phyloP scores from a whole-genome alignment of 2,329 filamentous ascomycete species.

The Pseudogymnoascus sp. region DNA sequence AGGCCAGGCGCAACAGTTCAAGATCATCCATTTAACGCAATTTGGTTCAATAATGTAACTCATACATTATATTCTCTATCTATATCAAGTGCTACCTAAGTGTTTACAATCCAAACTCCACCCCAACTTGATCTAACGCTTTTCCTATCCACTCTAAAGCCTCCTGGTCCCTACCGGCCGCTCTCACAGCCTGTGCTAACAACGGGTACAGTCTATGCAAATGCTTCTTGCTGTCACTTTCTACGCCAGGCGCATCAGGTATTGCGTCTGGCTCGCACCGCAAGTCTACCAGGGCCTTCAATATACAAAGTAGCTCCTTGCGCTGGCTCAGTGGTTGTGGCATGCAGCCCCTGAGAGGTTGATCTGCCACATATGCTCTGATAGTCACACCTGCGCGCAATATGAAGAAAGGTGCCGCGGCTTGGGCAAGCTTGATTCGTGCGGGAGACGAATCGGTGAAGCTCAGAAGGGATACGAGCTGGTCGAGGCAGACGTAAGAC shows the following conservation, averaged over 20 bases:
- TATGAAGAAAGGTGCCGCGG: constrained; percentile 73
- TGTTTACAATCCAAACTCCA: constrained; percentile 38
- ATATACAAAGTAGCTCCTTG: constrained; percentile 66
- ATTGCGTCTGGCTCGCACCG: constrained; percentile 65
- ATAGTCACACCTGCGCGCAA: constrained; percentile 73
- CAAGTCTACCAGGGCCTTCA: constrained; percentile 60
- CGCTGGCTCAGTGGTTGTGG: constrained; percentile 78
- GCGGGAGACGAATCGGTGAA: constrained; percentile 36
- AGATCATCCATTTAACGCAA: not conserved
- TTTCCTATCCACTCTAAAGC: constrained; percentile 50
- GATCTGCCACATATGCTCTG: constrained; percentile 82
- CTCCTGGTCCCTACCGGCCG: constrained; percentile 55
- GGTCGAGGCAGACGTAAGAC: constrained; percentile 72
- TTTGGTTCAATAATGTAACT: not conserved
- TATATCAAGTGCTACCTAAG: not conserved
- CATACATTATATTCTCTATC: not conserved
- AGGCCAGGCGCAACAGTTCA: not conserved
- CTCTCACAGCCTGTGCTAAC: constrained; percentile 55
- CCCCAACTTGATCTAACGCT: constrained; percentile 56
- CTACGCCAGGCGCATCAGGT: constrained; percentile 45
- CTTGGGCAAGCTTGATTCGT: constrained; percentile 53
- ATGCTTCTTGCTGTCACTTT: constrained; percentile 61
- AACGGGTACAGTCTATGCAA: constrained; percentile 75
- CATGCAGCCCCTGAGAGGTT: constrained; percentile 80
- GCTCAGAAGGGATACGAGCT: constrained; percentile 64